Conservation (phyloP, 208 protist species). For the Leishmania tarentolae region DNA sequence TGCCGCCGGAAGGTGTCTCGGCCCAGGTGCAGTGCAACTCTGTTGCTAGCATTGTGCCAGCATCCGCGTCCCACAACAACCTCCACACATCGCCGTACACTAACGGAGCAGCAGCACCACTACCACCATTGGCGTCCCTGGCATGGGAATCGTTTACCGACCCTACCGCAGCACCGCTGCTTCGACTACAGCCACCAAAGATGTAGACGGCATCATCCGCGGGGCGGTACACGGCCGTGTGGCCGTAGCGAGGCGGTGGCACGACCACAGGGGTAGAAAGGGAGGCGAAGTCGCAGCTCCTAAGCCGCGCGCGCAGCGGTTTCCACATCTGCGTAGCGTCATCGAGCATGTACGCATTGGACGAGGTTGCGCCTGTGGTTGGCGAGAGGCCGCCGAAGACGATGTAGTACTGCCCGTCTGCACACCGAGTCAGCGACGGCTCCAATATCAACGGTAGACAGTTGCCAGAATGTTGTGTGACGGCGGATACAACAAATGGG, state of each 20-base stretch:
- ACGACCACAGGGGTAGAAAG: background rate
- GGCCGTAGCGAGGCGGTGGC: constrained; percentile 49
- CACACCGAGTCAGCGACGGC: constrained; percentile 62
- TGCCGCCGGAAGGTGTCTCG: constrained; percentile 9
- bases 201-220: constrained; percentile 55
- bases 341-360: constrained; percentile 21
- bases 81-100: constrained; percentile 44
- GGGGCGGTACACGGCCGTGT: constrained; percentile 52
- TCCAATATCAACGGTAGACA: constrained; percentile 42
- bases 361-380: constrained; percentile 11
- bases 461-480: constrained; percentile 46
- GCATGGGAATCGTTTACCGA: background rate
- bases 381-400: constrained; percentile 39
- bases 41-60: constrained; percentile 10
- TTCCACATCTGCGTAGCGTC: constrained; percentile 20
- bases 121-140: background rate
- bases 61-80: constrained; percentile 17
- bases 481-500: constrained; percentile 42
- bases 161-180: background rate
- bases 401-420: constrained; percentile 51
- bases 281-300: background rate
- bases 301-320: constrained; percentile 10
- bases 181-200: constrained; percentile 56
- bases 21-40: constrained; percentile 25
- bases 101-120: background rate